Evolutionary conservation across 2,329 filamentous ascomycete species (phyloP).

Genomic region (Fusarium praegraminearum): DNA sequence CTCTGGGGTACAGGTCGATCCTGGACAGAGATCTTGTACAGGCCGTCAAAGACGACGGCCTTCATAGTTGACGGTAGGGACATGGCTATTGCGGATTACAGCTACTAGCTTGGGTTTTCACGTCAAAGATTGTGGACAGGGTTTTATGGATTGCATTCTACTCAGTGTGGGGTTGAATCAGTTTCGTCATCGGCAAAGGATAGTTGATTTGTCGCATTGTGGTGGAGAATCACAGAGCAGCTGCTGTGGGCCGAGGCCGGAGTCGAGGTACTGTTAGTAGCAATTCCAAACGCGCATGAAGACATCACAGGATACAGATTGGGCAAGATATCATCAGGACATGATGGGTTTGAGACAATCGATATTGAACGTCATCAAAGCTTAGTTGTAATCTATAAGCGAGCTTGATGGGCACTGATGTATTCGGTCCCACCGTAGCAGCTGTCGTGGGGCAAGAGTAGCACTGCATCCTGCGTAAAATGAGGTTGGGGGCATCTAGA

Average conservation of each 20-base stretch:
- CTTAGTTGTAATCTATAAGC: background rate
- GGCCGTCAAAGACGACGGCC: slow-evolving; percentile 88
- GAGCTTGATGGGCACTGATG: slow-evolving; percentile 1
- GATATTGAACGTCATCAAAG: background rate
- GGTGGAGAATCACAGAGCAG: slow-evolving; percentile 24
- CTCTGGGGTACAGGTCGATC: slow-evolving; percentile 80
- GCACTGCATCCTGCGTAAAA: background rate
- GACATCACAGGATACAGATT: background rate
- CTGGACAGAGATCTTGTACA: slow-evolving; percentile 79
- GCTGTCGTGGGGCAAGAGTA: slow-evolving; percentile 1
- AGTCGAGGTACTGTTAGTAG: background rate
- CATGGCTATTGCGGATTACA: slow-evolving; percentile 40
- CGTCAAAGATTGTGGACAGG: background rate
- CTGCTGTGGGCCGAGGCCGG: background rate
- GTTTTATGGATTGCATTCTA: slow-evolving; percentile 4
- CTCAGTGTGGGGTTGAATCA: slow-evolving; percentile 30
- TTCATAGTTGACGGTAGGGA: slow-evolving; percentile 74
- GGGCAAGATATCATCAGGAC: background rate
- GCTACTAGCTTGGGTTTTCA: background rate
- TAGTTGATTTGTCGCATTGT: slow-evolving; percentile 10
- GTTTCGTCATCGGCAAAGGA: slow-evolving; percentile 34
- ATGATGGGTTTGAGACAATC: background rate
- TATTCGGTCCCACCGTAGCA: background rate
- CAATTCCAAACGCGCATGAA: background rate
- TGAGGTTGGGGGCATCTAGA: background rate